A percentile compares a stretch with the other conserved stretches of the same genome.
phyloP scores from a whole-genome alignment of 306 rosid species.

The Inga leiocalycina region DNA sequence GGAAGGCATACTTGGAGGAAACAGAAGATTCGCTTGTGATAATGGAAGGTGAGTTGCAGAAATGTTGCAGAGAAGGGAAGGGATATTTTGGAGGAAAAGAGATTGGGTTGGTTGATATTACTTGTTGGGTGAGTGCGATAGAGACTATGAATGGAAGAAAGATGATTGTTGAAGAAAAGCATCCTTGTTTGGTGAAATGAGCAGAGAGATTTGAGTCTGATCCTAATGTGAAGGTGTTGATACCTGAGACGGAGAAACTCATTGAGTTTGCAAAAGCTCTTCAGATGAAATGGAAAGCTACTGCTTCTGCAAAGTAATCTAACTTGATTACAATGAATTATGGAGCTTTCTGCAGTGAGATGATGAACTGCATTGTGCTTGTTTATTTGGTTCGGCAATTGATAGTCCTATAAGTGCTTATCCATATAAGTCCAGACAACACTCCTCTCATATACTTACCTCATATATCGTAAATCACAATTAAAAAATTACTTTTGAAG shows the following conservation, averaged over 20 bases:
- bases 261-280: constrained; percentile 43
- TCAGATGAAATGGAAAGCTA: constrained; percentile 38
- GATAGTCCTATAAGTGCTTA: no score
- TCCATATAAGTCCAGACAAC: no score
- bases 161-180: constrained; percentile 44
- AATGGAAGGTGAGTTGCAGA: constrained; percentile 36
- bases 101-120: no score
- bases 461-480: no score
- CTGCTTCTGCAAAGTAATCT: constrained; percentile 32
- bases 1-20: constrained; percentile 34
- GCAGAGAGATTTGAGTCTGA: constrained; percentile 48
- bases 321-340: background rate
- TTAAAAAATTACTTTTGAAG: no score
- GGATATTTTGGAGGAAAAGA: no score
- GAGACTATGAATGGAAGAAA: constrained; percentile 33
- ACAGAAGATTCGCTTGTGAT: constrained; percentile 11
- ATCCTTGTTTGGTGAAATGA: constrained; percentile 59
- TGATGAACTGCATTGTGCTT: background rate
- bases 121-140: no score
- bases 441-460: no score
- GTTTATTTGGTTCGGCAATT: no score
- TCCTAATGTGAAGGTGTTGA: constrained; percentile 49
- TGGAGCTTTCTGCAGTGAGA: background rate
- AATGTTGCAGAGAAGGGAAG: background rate
- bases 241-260: constrained; percentile 54